Evolutionary conservation across 192 early-diverging fungal genomes (phyloP).

Genomic region (Ambispora gerdemannii): DNA sequence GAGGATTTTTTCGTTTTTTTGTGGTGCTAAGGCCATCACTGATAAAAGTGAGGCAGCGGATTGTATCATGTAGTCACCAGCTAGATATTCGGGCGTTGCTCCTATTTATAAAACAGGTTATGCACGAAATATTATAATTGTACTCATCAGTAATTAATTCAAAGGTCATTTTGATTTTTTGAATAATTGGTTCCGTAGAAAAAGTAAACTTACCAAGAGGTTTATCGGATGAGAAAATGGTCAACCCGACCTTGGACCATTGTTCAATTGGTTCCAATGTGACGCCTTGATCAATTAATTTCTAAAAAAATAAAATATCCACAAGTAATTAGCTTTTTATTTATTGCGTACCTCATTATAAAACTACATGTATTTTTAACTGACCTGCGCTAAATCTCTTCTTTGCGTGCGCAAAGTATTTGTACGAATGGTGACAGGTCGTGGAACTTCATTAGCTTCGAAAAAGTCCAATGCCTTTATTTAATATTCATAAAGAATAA

Average conservation of each 20-base stretch:
- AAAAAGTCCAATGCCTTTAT: slow-evolving; percentile 92
- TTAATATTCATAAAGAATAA: too few species aligned
- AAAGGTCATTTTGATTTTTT: neutral
- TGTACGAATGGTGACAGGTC: slow-evolving; percentile 93
- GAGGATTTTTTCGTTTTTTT: slow-evolving; percentile 88
- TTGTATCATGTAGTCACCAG: slow-evolving; percentile 99
- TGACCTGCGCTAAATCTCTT: slow-evolving; percentile 88
- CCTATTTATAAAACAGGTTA: too few species aligned
- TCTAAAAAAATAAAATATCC: slow-evolving; percentile 31
- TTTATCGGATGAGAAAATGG: slow-evolving; percentile 92
- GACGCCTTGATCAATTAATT: slow-evolving; percentile 92
- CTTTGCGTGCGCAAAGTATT: slow-evolving; percentile 96
- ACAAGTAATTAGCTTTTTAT: too few species aligned
- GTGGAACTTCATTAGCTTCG: slow-evolving; percentile 95
- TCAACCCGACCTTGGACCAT: slow-evolving; percentile 97
- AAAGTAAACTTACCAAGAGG: slow-evolving; percentile 62
- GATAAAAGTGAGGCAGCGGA: slow-evolving; percentile 97
- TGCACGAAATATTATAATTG: too few species aligned
- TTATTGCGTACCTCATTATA: too few species aligned
- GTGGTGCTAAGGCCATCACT: slow-evolving; percentile 91
- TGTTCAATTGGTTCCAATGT: slow-evolving; percentile 98
- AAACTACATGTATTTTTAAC: too few species aligned
- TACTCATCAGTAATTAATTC: too few species aligned
- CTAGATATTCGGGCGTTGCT: slow-evolving; percentile 98
- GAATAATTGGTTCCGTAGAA: neutral